Evolutionary conservation across 768 basidiomycete genomes (phyloP), one percentile per base, ranked within the genome.

Genomic region (Hygrophoropsis aurantiaca): DNA sequence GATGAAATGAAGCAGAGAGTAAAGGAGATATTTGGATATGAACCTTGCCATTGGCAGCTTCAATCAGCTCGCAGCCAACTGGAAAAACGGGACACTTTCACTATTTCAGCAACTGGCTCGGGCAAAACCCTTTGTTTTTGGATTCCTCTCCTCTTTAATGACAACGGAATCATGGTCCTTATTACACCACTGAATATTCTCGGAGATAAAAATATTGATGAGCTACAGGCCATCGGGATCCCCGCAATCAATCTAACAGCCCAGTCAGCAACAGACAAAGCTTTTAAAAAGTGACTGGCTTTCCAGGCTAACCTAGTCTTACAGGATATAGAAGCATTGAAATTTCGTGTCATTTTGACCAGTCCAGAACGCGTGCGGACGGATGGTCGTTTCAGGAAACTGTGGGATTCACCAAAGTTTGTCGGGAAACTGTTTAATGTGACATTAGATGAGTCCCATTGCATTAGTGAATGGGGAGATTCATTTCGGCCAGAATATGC

Each of bases 341-440:
- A 49, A 23, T 66, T 65, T 41, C 37, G 50, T 2, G 61, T 59
- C 15, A 47, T 70, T 11, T 45, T 62, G 1, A 58, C 60, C 46
- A 67, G 58, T 34, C 65, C 66, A 33, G 64, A 70, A 47, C 43
- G 49, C 0, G 21, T 65, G 5, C 54, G 61, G 51, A 52, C 51
- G 30, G 34, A 44, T 39, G 11, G 47, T 27, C 33, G 43, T 30
- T 44, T 44, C 23, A 15, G 27, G n/a, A 38, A 32, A 4, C 46
- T 67, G 3, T 60, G 50, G 56, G 55, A 62, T 33, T 51, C 53
- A 15, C 16, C 38, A 2, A 20, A 20, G 41, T 69, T 69, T 42
- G 52, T 50, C 1, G 37, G 47, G 8, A 38, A 44, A 4, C 42
- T 66, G 4, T 49, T 72, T 10, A 56, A 57, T 49, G 46, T 71